Conservation (phyloP, 108 stramenopile species). For the Cyclostephanos tholiformis region DNA sequence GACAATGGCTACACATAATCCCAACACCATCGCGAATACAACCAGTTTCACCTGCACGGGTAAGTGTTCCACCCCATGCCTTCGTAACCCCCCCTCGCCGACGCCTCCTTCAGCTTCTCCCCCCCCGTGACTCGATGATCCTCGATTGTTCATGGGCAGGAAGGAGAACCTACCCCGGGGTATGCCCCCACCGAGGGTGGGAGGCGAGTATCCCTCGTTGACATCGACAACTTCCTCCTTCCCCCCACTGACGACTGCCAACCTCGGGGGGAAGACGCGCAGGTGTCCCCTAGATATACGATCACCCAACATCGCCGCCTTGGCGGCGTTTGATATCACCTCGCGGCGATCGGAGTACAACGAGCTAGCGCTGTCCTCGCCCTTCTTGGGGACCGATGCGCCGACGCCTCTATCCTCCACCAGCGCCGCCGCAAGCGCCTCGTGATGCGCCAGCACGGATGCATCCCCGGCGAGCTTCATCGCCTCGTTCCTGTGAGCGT, state of each 20-base stretch:
- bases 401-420: constrained; percentile 1
- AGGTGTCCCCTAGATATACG: constrained; percentile 23
- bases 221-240: too few relatives aligned
- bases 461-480: constrained; percentile 26
- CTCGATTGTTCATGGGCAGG: background rate
- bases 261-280: constrained; percentile 24
- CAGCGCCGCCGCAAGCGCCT: constrained; percentile 23
- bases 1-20: constrained; percentile 40
- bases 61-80: constrained; percentile 42
- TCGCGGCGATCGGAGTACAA: constrained; percentile 17
- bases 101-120: too few relatives aligned
- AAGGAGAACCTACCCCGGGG: constrained; percentile 30
- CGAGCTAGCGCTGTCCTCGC: background rate
- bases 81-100: constrained; percentile 11
- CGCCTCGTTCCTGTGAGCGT: constrained; percentile 39
- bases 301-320: constrained; percentile 26
- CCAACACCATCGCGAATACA: constrained; percentile 32
- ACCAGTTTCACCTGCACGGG: constrained; percentile 34
- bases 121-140: too few relatives aligned
- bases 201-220: too few relatives aligned
- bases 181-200: constrained; percentile 7
- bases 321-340: constrained; percentile 43
- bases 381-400: background rate
- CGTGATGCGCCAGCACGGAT: constrained; percentile 29
- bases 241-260: too few relatives aligned